Base-by-base conservation (phyloP, 805 yeast species). In the Starmerella etchellsii region DNA sequence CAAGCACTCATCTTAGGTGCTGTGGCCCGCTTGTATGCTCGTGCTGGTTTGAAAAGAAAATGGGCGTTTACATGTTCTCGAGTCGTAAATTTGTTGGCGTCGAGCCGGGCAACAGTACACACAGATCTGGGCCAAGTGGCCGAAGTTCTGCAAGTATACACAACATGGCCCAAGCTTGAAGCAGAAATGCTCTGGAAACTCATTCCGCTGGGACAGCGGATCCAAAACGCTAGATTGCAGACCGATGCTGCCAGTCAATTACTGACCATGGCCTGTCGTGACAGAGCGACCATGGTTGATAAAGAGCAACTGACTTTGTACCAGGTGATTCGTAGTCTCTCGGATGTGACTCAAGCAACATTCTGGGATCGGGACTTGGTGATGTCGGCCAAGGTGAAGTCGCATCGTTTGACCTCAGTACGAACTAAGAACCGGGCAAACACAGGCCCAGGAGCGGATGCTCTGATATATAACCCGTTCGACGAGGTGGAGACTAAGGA, bases 331-430 rank as follows among this genome's bases (percentile, higher is more conserved):
- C 40, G 8, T 6, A 38, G 46, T 37, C 48, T 31, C 14, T 49
- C 49, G 13, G 48, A 64, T 11, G 50, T 50, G 1, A 46, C 60
- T 10, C 60, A 64, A 36, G 39, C 47, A n/a, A 32, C 44, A 1
- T 83, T 82, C 52, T 82, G 94, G 82, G 95, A 88, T 57, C 75
- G 78, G 1, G 69, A 66, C 41, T 41, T 88, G 8, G 61, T 82
- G 1, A 64, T 87, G 44, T 69, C 66, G 22, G 61, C 76, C 9
- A 53, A 43, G 2, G 21, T 54, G 18, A 39, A 49, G 14, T 48
- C 52, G 8, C 43, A 50, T 11, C 41, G 30, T 20, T 44, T 39
- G 7, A 28, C 44, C 5, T 47, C 44, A 4, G 38, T 34, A 2
- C 38, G 43, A 2, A 19, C 43, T 11, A 37, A 9, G n/a, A 7